Base-by-base conservation (phyloP, 225 moss, liverwort and hornwort genomes). In the Climacium dendroides region DNA sequence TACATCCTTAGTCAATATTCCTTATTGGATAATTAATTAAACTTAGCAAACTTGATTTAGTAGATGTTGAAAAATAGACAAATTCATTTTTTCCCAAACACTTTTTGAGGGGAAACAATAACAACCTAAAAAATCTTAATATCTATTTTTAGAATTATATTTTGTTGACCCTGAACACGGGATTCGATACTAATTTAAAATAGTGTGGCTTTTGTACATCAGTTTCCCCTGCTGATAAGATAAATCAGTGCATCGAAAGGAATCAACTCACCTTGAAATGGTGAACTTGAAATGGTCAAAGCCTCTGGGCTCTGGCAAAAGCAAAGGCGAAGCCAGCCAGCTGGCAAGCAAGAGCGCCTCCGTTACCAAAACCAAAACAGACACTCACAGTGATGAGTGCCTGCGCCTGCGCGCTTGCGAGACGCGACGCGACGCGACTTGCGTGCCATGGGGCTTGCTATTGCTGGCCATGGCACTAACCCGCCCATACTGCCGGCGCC, bases 91-190 rank as follows among this genome's bases (percentile, higher is more conserved):
- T 47, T 7, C 0, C 29, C 19, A 47, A 10, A 11, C 6, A 29
- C 18, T 17, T 29, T 15, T 6, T 2, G 2, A n/a, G n/a, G n/a
- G 6, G 4, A 19, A 73, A 19, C 4, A 29, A 47, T 47, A 11
- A 11, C 6, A 47, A 18, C 29, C 10, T 5, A 0, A 17, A 16
- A 45, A 16, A 12, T 20, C 0, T 4, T 14, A 34, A 14, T 14
- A 32, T 74, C 34, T 20, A 34, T 23, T 35, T 52, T 14, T 14
- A 52, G 3, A 75, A 22, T 35, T 52, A 22, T 35, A 0, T 47
- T 19, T 73, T 30, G 18, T 0, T 4, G 2, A 7, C 19, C 1
- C 1, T 30, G 0, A 73, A 47, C 11, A 74, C 1, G 0, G 0
- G 0, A 35, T 75, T 53, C 1, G 1, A 0, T 14, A 37, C 18